Percentiles rank a stretch among this genome's conserved stretches.
These are phyloP conservation scores for Rosa chinensis DNA, from an alignment of 306 rosid genomes.

Conservation along the genomic window DNA sequence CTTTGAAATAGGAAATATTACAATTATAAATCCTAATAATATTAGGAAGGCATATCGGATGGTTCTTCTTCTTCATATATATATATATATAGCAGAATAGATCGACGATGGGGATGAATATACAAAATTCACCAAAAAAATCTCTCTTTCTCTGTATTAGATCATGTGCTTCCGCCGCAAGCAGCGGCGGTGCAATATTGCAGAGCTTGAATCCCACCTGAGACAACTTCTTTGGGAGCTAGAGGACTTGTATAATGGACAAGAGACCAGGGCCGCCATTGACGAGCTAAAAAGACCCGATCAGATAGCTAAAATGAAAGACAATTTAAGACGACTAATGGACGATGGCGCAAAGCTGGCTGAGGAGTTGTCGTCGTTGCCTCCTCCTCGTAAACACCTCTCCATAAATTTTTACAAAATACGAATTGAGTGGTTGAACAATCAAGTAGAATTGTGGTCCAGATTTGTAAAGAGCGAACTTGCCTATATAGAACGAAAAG, in stretches of 20 bases:
- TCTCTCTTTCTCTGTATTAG: too few species aligned
- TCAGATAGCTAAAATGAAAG: neutral
- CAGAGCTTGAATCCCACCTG: neutral
- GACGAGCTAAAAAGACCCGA: neutral
- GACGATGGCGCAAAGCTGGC: neutral
- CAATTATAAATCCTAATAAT: too few species aligned
- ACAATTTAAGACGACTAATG: neutral
- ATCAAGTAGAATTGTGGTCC: neutral
- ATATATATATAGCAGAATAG: neutral
- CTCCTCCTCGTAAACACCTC: neutral
- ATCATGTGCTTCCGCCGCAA: neutral
- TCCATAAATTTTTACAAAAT: neutral
- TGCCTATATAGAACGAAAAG: neutral
- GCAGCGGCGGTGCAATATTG: neutral
- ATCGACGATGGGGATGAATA: neutral
- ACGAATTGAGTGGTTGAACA: neutral
- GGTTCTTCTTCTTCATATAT: too few species aligned
- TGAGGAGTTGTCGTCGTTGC: neutral
- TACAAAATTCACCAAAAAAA: too few species aligned
- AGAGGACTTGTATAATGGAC: neutral
- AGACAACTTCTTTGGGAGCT: neutral
- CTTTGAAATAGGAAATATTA: neutral
- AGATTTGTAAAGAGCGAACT: neutral
- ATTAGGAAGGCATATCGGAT: too few species aligned
- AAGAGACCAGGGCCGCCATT: neutral